Conservation (phyloP, 2,329 filamentous ascomycete species). For the Graphilbum sp. region DNA sequence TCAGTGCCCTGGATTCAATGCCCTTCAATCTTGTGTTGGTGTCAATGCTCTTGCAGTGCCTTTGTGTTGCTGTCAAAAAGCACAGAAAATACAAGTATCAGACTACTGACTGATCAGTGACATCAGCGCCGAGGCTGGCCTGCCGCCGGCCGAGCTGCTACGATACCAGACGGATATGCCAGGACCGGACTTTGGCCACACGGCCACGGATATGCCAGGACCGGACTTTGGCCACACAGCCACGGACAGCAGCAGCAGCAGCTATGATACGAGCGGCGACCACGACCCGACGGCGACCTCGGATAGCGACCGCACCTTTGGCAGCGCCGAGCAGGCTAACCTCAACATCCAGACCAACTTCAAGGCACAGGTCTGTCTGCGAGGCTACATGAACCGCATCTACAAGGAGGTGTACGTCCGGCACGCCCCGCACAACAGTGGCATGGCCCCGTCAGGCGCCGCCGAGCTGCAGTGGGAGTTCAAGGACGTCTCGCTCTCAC, state of each 20-base stretch:
- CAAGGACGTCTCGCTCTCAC: not conserved
- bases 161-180: constrained; percentile 6
- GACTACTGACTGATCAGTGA: constrained; percentile 3
- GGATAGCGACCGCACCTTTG: not conserved
- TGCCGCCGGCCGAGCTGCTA: constrained; percentile 4
- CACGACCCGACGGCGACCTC: not conserved
- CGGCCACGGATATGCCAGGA: not conserved
- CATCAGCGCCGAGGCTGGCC: constrained; percentile 3
- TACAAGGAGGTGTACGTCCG: constrained; percentile 1
- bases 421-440: no score
- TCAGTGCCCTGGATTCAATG: no score
- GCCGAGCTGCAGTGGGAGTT: constrained; percentile 4
- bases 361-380: constrained; percentile 4
- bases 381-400: constrained; percentile 4
- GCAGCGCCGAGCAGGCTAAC: not conserved
- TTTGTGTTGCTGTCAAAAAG: no score
- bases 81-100: not conserved
- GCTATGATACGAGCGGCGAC: not conserved
- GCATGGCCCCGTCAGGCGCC: not conserved
- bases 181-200: constrained; percentile 1
- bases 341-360: constrained; percentile 2
- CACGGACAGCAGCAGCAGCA: not conserved
- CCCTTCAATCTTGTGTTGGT: no score
- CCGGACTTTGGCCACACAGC: not conserved
- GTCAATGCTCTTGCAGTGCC: no score